Conservation (phyloP, 2,329 filamentous ascomycete species). For the Fusarium sp. region DNA sequence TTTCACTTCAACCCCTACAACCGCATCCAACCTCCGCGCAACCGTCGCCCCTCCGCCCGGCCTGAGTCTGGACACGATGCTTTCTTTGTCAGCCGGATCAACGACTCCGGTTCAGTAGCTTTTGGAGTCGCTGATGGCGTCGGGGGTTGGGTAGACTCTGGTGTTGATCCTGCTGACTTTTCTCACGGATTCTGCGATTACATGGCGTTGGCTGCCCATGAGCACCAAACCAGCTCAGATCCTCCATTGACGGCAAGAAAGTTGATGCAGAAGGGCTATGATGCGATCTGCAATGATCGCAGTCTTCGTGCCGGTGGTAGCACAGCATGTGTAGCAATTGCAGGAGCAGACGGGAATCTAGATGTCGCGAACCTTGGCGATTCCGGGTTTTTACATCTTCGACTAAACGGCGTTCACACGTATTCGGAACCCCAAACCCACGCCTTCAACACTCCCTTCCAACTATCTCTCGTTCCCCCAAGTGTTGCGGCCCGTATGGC, state of each 20-base stretch:
- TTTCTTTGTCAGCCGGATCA: constrained; percentile 90
- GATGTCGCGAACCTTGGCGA: constrained; percentile 96
- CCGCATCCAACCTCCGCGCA: constrained; percentile 62
- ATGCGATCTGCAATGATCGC: constrained; percentile 79
- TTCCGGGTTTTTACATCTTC: constrained; percentile 89
- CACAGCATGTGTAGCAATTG: constrained; percentile 89
- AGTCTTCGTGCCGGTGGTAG: constrained; percentile 84
- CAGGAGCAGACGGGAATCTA: constrained; percentile 75
- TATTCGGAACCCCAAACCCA: constrained; percentile 91
- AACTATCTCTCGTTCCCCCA: constrained; percentile 87
- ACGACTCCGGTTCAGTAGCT: constrained; percentile 75
- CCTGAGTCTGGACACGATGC: constrained; percentile 92
- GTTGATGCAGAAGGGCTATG: constrained; percentile 86
- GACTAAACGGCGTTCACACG: constrained; percentile 85
- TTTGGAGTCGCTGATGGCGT: constrained; percentile 95
- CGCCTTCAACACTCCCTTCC: constrained; percentile 97
- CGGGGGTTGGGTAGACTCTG: constrained; percentile 92
- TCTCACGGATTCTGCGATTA: constrained; percentile 93
- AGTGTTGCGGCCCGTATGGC: constrained; percentile 81
- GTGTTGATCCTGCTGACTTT: constrained; percentile 94
- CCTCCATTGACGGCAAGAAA: constrained; percentile 68
- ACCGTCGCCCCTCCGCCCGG: constrained; percentile 56
- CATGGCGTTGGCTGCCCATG: constrained; percentile 82
- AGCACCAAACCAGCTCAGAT: constrained; percentile 57
- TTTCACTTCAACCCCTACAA: constrained; percentile 78